Evolutionary conservation across 1,284 basidiomycete genomes (phyloP).

Genomic region (Trametes versicolor): DNA sequence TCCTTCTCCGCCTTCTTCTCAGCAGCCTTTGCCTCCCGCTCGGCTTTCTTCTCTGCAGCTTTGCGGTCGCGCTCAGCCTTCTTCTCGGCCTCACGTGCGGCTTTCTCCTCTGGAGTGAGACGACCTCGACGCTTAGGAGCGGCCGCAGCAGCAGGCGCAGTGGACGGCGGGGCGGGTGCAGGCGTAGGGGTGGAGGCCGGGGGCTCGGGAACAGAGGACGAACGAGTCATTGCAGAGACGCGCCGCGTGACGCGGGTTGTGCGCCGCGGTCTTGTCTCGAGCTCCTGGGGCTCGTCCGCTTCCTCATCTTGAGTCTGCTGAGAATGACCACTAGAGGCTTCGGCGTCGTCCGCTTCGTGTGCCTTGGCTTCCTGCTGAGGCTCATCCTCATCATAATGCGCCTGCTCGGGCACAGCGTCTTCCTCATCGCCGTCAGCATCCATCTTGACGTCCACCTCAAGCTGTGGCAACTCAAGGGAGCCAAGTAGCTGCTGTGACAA

Average conservation of each 20-base stretch:
- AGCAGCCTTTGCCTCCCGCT: conserved; percentile 32
- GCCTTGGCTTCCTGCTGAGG: background rate
- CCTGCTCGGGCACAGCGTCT: background rate
- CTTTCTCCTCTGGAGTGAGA: conserved; percentile 44
- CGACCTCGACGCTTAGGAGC: conserved; percentile 37
- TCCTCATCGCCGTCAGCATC: conserved; percentile 9
- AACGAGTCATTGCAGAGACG: conserved; percentile 11
- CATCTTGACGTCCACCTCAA: conserved; percentile 3
- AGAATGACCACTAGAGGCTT: background rate
- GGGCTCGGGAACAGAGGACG: conserved; percentile 17
- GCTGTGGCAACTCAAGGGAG: conserved; percentile 2
- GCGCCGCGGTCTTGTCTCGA: conserved; percentile 19
- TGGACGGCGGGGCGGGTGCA: conserved; percentile 14
- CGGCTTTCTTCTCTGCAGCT: conserved; percentile 42
- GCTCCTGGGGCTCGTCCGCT: background rate
- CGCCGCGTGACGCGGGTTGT: conserved; percentile 22
- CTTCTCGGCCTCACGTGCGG: conserved; percentile 40
- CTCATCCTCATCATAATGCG: conserved; percentile 7
- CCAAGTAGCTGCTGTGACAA: conserved; percentile 20
- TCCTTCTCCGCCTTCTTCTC: conserved; percentile 37
- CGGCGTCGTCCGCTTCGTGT: background rate
- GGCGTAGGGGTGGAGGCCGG: conserved; percentile 19
- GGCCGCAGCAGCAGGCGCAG: conserved; percentile 14
- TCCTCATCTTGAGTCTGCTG: conserved; percentile 15
- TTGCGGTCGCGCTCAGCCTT: conserved; percentile 40